Evolutionary conservation across 768 basidiomycete species (phyloP).

Genomic region (Termitomyces sp.): DNA sequence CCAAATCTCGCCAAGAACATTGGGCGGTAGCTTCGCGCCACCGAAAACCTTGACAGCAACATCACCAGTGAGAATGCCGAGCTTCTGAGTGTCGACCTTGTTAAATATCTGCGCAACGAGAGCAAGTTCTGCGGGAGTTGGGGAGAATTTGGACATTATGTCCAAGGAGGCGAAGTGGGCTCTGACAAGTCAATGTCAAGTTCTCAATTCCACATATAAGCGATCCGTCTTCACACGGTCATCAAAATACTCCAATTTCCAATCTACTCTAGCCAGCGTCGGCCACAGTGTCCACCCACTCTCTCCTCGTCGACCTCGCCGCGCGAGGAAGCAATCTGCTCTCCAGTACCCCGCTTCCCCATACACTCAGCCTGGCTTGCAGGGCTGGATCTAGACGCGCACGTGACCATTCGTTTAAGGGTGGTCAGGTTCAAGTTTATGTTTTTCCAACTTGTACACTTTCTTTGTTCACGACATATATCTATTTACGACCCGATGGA

Average conservation of each 20-base stretch:
- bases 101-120: slow-evolving; percentile 73
- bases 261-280: background rate
- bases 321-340: background rate
- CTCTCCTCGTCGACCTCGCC: background rate
- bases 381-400: background rate
- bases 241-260: slow-evolving; percentile 2
- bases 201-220: slow-evolving; percentile 7
- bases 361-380: too few species aligned
- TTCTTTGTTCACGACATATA: slow-evolving; percentile 15
- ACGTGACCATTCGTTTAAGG: slow-evolving; percentile 9
- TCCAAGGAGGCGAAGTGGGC: slow-evolving; percentile 19
- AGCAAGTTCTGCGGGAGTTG: slow-evolving; percentile 46
- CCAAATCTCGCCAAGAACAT: slow-evolving; percentile 91
- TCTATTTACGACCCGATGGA: slow-evolving; percentile 49
- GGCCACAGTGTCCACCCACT: background rate
- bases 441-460: slow-evolving; percentile 13
- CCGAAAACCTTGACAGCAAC: slow-evolving; percentile 85
- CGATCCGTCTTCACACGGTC: slow-evolving; percentile 16
- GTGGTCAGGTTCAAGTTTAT: slow-evolving; percentile 9
- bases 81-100: slow-evolving; percentile 71
- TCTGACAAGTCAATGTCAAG: slow-evolving; percentile 6
- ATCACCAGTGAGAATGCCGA: slow-evolving; percentile 86
- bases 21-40: slow-evolving; percentile 76
- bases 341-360: background rate
- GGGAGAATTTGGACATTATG: slow-evolving; percentile 44